Conservation (phyloP, 768 basidiomycete genomes). For the Gelatoporia subvermispora region DNA sequence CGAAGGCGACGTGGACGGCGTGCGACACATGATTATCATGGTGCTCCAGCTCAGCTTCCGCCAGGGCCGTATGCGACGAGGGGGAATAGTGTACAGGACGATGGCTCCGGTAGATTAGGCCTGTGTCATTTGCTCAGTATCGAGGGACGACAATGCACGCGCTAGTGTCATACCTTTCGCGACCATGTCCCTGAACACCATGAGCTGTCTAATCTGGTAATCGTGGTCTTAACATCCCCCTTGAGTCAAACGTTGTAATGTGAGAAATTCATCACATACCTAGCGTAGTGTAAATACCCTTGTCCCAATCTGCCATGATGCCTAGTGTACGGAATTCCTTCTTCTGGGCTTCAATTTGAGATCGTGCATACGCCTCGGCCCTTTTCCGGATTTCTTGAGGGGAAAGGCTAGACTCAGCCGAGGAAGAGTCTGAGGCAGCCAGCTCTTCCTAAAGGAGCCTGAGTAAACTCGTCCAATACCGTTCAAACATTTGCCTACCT, state of each 20-base stretch:
- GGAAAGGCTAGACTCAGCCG: slow-evolving; percentile 27
- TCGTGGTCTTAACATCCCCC: slow-evolving; percentile 52
- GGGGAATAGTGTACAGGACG: slow-evolving; percentile 95
- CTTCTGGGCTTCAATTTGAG: slow-evolving; percentile 72
- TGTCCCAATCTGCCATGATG: slow-evolving; percentile 88
- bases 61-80: slow-evolving; percentile 88
- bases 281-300: slow-evolving; percentile 76
- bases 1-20: slow-evolving; percentile 82
- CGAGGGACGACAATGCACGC: too few species aligned
- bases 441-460: background rate
- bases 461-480: background rate
- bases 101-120: slow-evolving; percentile 79
- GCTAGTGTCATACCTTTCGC: slow-evolving; percentile 50
- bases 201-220: slow-evolving; percentile 86
- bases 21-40: slow-evolving; percentile 84
- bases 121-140: slow-evolving; percentile 29
- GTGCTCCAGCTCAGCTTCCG: slow-evolving; percentile 92
- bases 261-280: slow-evolving; percentile 39
- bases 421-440: slow-evolving; percentile 42
- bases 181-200: slow-evolving; percentile 85
- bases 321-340: slow-evolving; percentile 77
- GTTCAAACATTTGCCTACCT: slow-evolving; percentile 37
- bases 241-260: background rate
- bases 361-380: slow-evolving; percentile 66
- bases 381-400: slow-evolving; percentile 51